Base-by-base conservation (phyloP, 2,329 filamentous ascomycete species). In the Curvularia hawaiiensis region DNA sequence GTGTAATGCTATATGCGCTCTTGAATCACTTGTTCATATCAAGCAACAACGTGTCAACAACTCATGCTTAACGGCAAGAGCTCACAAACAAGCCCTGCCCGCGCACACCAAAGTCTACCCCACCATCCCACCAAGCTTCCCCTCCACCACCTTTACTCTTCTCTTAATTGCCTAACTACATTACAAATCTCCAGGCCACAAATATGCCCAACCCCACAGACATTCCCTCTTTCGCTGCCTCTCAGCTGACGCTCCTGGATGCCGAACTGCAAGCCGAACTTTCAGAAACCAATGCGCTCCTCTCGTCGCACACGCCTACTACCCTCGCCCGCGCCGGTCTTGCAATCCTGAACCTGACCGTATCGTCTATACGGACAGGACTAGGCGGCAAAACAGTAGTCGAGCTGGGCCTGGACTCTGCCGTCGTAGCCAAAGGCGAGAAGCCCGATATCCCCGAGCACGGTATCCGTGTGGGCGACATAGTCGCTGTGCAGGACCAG, bases 321-420 rank as follows among this genome's bases (percentile, higher is more conserved):
- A 82, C 85, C 1, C 85, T 96, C 12, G 85, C 91, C 71, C 87
- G 89, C 57, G 90, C 90, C 6, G 91, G 91, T n/a, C 83, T 92
- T 40, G 91, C 91, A 31, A 82, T 95, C 67, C 86, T 87, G 16
- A 94, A 93, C 75, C 85, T 98, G 9, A 79, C 85, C 31, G 80
- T 96, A 33, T 81, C 84, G 11, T 88, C 90, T 18, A 90, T 90
- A 72, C 88, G 93, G 30, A 99, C 95, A 0, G 95, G 95, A 0
- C 82, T 97, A 38, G 95, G 93, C 16, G 95, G 95, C n/a, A 90
- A 92, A 63, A 92, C 91, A 0, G 89, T 99, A 1, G 80, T 97
- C 3, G 93, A 97, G 75, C 86, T 99, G 6, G 80, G 79, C 16
- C 80, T 86, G 0, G 94, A 97, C 69, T 78, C 85, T n/a, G 90